Evolutionary conservation across 352 stramenopile genomes (phyloP).

Genomic region (Blastocystis sp.): DNA sequence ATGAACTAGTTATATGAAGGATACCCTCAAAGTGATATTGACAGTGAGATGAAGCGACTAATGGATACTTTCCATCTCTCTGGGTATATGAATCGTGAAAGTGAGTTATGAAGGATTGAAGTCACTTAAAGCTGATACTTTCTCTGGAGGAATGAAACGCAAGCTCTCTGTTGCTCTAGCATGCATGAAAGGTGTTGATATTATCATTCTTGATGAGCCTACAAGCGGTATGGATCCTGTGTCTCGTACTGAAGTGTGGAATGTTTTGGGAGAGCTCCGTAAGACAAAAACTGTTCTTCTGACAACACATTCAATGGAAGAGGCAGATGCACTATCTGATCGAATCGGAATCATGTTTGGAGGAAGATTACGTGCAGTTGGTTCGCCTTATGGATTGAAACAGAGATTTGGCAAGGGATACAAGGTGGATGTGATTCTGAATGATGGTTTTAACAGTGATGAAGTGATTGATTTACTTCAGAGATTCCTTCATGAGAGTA

Average conservation of each 20-base stretch:
- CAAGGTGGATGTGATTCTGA: slow-evolving; percentile 26
- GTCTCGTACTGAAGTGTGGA: slow-evolving; percentile 70
- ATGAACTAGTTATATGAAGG: no score
- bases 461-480: slow-evolving; percentile 12
- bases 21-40: not conserved
- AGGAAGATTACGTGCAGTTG: slow-evolving; percentile 46
- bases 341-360: slow-evolving; percentile 75
- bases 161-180: slow-evolving; percentile 55
- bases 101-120: not conserved
- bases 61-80: slow-evolving; percentile 7
- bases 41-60: not conserved
- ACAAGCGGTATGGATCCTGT: slow-evolving; percentile 78
- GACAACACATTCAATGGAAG: slow-evolving; percentile 80
- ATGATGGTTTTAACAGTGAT: not conserved
- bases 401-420: slow-evolving; percentile 22
- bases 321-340: slow-evolving; percentile 77
- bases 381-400: slow-evolving; percentile 25
- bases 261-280: slow-evolving; percentile 68
- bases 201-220: slow-evolving; percentile 75
- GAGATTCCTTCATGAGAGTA: not conserved
- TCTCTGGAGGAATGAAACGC: slow-evolving; percentile 69
- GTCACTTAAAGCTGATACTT: slow-evolving; percentile 2
- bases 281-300: slow-evolving; percentile 73
- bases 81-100: slow-evolving; percentile 37
- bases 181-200: slow-evolving; percentile 46